phyloP scores from a whole-genome alignment of 208 protist genomes.

The Leishmania major region DNA sequence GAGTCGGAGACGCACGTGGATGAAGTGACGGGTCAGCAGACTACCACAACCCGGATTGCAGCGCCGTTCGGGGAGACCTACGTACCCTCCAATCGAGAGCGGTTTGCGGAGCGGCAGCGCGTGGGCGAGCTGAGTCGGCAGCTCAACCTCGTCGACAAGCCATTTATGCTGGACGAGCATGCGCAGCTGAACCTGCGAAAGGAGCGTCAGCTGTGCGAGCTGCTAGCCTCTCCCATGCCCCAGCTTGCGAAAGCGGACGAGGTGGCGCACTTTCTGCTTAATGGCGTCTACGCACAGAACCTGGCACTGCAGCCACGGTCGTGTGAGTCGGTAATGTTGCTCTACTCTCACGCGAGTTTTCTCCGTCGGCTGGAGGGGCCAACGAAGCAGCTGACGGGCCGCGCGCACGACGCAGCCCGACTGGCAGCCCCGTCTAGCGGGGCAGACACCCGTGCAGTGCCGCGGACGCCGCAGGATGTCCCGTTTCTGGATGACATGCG shows the following conservation, averaged over 20 bases:
- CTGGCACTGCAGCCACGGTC: conserved; percentile 58
- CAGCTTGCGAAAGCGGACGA: conserved; percentile 57
- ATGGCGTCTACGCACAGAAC: conserved; percentile 48
- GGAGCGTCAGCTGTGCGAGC: conserved; percentile 69
- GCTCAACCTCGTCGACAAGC: conserved; percentile 35
- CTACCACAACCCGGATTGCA: conserved; percentile 40
- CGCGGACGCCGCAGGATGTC: conserved; percentile 35
- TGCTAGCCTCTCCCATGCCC: conserved; percentile 68
- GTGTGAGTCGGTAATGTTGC: conserved; percentile 61
- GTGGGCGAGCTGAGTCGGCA: conserved; percentile 61
- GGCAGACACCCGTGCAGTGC: not conserved
- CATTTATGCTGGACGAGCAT: conserved; percentile 47
- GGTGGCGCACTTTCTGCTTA: conserved; percentile 44
- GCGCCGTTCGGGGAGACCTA: conserved; percentile 76
- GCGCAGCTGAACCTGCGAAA: conserved; percentile 72
- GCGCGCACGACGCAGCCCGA: not conserved
- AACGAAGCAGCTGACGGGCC: not conserved
- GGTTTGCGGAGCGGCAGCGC: conserved; percentile 51
- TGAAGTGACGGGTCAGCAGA: conserved; percentile 28
- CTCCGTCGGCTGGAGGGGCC: conserved; percentile 43
- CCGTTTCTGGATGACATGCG: conserved; percentile 74
- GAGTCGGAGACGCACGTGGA: conserved; percentile 39
- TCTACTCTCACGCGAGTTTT: conserved; percentile 71
- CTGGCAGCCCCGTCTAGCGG: not conserved
- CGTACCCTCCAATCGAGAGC: conserved; percentile 62